Evolutionary conservation across 345 rosid species (phyloP), one percentile per base, ranked within the genome.

Genomic region (Gossypium rotundifolium): DNA sequence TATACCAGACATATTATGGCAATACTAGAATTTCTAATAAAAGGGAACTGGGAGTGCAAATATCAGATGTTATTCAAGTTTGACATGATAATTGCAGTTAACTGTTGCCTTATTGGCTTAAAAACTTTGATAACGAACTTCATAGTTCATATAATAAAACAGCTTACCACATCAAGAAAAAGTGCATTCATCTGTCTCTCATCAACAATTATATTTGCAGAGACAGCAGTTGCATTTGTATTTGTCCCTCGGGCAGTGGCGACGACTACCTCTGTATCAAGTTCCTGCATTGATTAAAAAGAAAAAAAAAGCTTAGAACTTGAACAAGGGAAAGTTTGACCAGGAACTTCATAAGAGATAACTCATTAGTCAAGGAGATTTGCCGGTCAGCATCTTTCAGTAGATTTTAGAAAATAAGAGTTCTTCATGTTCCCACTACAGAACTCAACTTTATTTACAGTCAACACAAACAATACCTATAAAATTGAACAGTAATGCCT

Each of bases 131-230:
- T 46, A 46, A 14, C 13, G n/a, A 66, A 61, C 14, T 20, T 18
- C 44, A 45, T 58, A 61, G 9, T 38, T n/a, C 22, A 45, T 44
- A 23, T 14, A 64, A 72, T 22, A 61, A 59, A 70, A 60, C 48
- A 73, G 48, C 85, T 88, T 86, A 95, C 99, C 88, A 91, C 90
- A 80, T 93, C 96, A 9, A 95, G 91, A 78, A 95, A 95, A 82
- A 91, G 96, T 44, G 98, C 94, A 84, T 95, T 95, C 98, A 95
- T 91, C 88, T 91, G 99, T 77, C 96, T 90, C 79, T 93, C 97
- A 75, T 95, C 99, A 67, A 93, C 87, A 44, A 93, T 59, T 69
- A 93, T 65, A 78, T 93, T 95, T 65, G 98, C 99, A 78, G 99
- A 87, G 73, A 95, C 88, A 77, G 98, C 94, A 52, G 97, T 86